Base-by-base conservation (phyloP, 2,329 filamentous ascomycete genomes). In the Penicillium sp. region DNA sequence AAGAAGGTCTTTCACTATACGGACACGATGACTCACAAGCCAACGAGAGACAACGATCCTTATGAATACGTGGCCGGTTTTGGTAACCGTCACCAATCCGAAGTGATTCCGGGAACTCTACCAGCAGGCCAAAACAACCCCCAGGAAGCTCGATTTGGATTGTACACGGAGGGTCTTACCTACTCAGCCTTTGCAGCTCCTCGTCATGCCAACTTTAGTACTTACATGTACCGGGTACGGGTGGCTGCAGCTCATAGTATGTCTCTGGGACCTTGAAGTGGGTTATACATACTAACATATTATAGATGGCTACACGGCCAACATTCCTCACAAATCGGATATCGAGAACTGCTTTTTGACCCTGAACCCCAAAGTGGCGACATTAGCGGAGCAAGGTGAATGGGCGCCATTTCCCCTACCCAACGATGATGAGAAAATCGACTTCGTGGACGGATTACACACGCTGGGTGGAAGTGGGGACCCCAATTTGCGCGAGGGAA, bases 351-450 rank as follows among this genome's bases (percentile, higher is more conserved):
- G 33, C 7, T 37, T 37, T 37, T 37, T 37, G n/a, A 37, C n/a
- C 7, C n/a, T 37, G 6, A 37, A 37, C 15, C 33, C 33, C 33
- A 37, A 37, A 18, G 33, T 37, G 33, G n/a, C 15, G n/a, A 54
- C 82, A 18, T 53, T 68, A 4, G 80, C 80, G 3, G 81, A 82
- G 52, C 80, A 83, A 64, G 73, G 81, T 6, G 75, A 81, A 68
- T 83, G 81, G 81, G 77, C 81, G 49, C 79, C 80, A 0, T 83
- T 83, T 60, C 79, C 82, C 40, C 65, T 82, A 15, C 80, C 82
- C 54, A 49, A 53, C 8, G 59, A 61, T 2, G 43, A 56, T 25
- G 77, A 81, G 65, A 77, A 73, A 8, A 79, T 81, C 3, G 82
- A 84, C 62, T 85, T 81, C 76, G 77, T 83, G 18, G 78, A 83